Conservation (phyloP, 2,329 filamentous ascomycete species). For the Colletotrichum chrysophilum region DNA sequence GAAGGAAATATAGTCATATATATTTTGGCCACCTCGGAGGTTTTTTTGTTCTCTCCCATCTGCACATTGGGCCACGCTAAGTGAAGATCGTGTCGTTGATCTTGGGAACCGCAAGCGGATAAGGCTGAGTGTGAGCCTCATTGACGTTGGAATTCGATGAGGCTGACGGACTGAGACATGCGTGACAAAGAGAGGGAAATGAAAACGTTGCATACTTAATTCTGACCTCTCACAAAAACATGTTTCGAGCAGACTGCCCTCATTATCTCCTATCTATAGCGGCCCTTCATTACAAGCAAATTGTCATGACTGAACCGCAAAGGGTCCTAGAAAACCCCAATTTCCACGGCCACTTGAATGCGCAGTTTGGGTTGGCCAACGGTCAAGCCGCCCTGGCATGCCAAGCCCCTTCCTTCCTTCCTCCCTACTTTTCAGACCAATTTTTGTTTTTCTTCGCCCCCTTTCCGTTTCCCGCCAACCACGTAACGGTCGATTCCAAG, state of each 20-base stretch:
- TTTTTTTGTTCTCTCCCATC: neutral
- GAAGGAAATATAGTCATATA: neutral
- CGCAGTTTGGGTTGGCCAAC: neutral
- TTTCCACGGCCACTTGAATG: neutral
- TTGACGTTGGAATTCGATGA: neutral
- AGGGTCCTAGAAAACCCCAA: neutral
- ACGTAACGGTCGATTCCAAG: neutral
- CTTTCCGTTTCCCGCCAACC: neutral
- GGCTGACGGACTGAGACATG: neutral
- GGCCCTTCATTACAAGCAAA: neutral
- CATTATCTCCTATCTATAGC: constrained; percentile 11
- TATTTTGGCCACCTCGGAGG: neutral
- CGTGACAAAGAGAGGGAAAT: neutral
- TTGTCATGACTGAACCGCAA: neutral
- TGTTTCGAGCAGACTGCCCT: neutral
- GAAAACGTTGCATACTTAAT: neutral
- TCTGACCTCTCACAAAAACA: neutral
- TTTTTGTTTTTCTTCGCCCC: neutral
- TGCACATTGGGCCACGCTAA: neutral
- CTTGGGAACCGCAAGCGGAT: neutral
- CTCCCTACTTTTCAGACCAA: neutral
- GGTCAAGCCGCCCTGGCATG: neutral
- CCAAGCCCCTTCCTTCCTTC: neutral
- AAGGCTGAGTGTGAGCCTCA: constrained; percentile 2
- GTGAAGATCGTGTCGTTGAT: neutral